Base-by-base conservation (phyloP, 129 eudicot genomes). In the Flaveria sonorensis region DNA sequence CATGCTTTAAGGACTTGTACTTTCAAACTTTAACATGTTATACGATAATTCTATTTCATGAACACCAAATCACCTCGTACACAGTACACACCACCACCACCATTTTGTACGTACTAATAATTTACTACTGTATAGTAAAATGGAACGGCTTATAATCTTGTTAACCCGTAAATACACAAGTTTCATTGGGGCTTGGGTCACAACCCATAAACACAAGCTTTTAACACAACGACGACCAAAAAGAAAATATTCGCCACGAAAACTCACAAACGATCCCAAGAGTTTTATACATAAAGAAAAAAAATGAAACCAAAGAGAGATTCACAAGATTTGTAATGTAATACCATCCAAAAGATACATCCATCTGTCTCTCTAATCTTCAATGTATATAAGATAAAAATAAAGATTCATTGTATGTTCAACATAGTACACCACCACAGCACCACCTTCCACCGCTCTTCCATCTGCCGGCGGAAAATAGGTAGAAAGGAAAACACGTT, bases 381-480 rank as follows among this genome's bases (percentile, higher is more conserved):
- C 83, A 62, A 80, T 79, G 83, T 64, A 72, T 72, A 63, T 80
- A 75, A 75, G 75, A 78, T 32, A 55, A 75, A 75, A 69, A 78
- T 32, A 55, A 56, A 30, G 73, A 42, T 64, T 72, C 78, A 80
- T 68, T 80, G 79, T 73, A 80, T 80, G 75, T 79, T 72, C 83
- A 80, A 80, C 83, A 73, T 80, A 73, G 79, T 55, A 80, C 79
- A 79, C 78, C 47, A 42, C 74, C 70, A 26, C 45, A 24, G 71
- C 62, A 76, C 73, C 66, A 42, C 78, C 75, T 45, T 26, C 72
- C 36, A 48, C 26, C 24, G 50, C 23, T 71, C 83, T 13, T 66
- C 70, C 79, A 15, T 30, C 75, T 71, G 59, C 45, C 16, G 20
- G 76, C 50, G 21, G 10, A 71, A 23, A 79, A 50, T 28, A 21